phyloP scores from a whole-genome alignment of 148 eudicot species.

The Camellia lanceoleosa region DNA sequence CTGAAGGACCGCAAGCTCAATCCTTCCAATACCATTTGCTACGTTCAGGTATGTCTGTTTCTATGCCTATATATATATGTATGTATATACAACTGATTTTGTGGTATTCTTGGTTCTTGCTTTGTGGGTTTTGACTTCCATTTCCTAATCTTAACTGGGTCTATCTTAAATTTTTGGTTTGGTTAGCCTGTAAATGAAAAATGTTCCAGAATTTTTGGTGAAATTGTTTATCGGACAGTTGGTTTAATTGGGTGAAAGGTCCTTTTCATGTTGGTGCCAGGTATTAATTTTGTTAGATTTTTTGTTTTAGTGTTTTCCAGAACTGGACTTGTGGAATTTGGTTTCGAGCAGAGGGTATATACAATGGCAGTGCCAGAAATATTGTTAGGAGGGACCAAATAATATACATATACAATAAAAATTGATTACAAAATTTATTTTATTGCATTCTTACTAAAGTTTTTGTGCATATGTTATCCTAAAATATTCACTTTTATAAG shows the following conservation, averaged over 20 bases:
- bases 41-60: conserved; percentile 58
- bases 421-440: too few relatives aligned
- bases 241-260: neutral
- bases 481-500: too few relatives aligned
- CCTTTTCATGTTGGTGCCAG: neutral
- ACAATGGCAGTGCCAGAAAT: too few relatives aligned
- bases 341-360: neutral
- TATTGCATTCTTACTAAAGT: too few relatives aligned
- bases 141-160: neutral
- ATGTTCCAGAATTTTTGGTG: neutral
- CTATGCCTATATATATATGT: neutral
- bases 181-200: neutral
- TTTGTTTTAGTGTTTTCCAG: neutral
- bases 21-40: conserved; percentile 70
- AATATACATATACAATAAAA: too few relatives aligned
- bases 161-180: neutral
- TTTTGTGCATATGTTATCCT: too few relatives aligned
- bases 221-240: neutral
- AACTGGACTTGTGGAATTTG: neutral
- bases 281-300: neutral
- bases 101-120: neutral
- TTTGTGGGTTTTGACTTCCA: neutral
- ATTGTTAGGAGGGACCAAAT: too few relatives aligned
- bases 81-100: neutral
- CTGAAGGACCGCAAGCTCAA: conserved; percentile 67